Conservation (phyloP, 139 green algal species). For the Coelastrella sp. region DNA sequence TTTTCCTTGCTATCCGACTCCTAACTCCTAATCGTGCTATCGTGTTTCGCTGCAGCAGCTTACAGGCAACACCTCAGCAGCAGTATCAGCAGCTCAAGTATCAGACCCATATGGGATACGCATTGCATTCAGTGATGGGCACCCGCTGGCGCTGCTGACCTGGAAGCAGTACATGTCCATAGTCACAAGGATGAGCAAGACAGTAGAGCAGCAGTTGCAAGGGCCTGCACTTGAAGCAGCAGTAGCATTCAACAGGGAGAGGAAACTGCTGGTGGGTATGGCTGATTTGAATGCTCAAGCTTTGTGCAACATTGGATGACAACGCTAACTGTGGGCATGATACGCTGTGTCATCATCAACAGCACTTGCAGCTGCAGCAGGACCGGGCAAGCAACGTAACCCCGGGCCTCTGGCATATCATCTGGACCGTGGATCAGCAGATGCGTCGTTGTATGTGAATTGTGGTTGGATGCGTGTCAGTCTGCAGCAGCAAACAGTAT, state of each 20-base stretch:
- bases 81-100: constrained; percentile 8
- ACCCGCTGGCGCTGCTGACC: constrained; percentile 38
- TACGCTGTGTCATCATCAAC: no score
- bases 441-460: no score
- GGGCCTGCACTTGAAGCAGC: constrained; percentile 3
- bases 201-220: constrained; percentile 37
- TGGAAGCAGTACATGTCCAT: constrained; percentile 38
- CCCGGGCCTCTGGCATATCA: no score
- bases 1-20: neutral
- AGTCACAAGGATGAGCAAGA: constrained; percentile 15
- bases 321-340: no score
- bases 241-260: constrained; percentile 20
- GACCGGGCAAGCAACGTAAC: no score
- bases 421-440: no score
- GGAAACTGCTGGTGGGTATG: constrained; percentile 24
- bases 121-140: constrained; percentile 17
- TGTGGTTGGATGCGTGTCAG: no score
- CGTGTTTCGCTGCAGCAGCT: constrained; percentile 1
- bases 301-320: no score
- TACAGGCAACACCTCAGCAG: neutral
- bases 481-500: no score
- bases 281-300: no score
- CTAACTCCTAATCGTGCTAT: neutral
- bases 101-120: constrained; percentile 41
- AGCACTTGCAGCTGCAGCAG: no score